Evolutionary conservation across 1,284 basidiomycete species (phyloP).

Genomic region (Leccinum fallax): DNA sequence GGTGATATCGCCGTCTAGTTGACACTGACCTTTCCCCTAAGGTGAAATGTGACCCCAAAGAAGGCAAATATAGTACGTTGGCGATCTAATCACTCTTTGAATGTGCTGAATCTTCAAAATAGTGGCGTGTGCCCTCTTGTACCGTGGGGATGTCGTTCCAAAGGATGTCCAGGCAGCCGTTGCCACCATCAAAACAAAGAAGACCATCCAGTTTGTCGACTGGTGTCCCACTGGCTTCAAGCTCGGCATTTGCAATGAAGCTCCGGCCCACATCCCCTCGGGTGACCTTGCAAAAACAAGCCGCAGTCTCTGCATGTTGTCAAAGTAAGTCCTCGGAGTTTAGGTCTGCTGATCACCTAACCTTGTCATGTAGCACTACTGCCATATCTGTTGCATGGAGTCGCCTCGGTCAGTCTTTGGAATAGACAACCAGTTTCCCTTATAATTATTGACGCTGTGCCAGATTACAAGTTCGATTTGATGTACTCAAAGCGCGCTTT

Average conservation of each 20-base stretch:
- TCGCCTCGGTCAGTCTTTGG: constrained; percentile 65
- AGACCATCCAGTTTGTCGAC: constrained; percentile 96
- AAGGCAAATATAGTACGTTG: constrained; percentile 93
- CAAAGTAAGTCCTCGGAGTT: constrained; percentile 52
- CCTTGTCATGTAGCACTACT: constrained; percentile 65
- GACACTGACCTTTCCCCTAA: constrained; percentile 22
- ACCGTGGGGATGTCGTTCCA: constrained; percentile 96
- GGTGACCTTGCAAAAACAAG: constrained; percentile 95
- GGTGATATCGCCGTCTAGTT: constrained; percentile 4
- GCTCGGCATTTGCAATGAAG: constrained; percentile 97
- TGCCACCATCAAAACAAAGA: constrained; percentile 94
- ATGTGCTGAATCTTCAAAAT: constrained; percentile 2
- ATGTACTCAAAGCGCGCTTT: constrained; percentile 97
- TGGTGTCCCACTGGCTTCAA: constrained; percentile 99
- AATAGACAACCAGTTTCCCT: neutral
- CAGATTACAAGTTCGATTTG: constrained; percentile 98
- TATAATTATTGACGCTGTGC: constrained; percentile 15
- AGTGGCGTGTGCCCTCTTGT: constrained; percentile 89
- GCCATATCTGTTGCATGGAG: constrained; percentile 95
- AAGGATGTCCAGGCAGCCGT: constrained; percentile 97
- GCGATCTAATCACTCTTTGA: neutral
- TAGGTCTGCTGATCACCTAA: constrained; percentile 10
- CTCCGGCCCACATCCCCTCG: constrained; percentile 87
- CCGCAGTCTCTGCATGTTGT: constrained; percentile 97
- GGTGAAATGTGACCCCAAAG: constrained; percentile 92